These are phyloP conservation scores for Quercus rubra DNA, from an alignment of 306 rosid species.

Conservation along the genomic window DNA sequence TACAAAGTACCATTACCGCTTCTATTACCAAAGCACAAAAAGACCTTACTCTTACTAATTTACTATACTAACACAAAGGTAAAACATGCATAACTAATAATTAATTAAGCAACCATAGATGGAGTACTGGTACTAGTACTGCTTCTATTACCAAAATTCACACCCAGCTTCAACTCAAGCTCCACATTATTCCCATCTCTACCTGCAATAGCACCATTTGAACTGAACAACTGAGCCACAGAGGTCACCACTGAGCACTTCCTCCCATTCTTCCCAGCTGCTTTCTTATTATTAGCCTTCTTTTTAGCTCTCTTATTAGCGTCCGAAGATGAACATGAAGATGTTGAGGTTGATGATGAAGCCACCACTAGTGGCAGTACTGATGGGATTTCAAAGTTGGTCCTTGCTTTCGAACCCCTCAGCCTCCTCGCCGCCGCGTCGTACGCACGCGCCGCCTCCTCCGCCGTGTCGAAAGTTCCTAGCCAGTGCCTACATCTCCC, in stretches of 20 bases:
- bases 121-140: neutral
- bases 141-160: constrained; percentile 17
- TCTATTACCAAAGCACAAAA: neutral
- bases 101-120: neutral
- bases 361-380: constrained; percentile 45
- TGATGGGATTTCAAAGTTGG: constrained; percentile 64
- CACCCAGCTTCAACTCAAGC: constrained; percentile 49
- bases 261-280: neutral
- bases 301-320: neutral
- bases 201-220: neutral
- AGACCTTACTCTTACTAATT: too few species aligned
- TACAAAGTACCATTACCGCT: neutral
- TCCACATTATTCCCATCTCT: constrained; percentile 11
- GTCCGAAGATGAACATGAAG: constrained; percentile 18
- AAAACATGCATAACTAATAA: too few species aligned
- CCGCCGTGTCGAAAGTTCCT: constrained; percentile 88
- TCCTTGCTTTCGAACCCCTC: constrained; percentile 76
- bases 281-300: neutral
- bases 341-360: constrained; percentile 11
- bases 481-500: constrained; percentile 93
- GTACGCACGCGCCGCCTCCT: constrained; percentile 92
- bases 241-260: constrained; percentile 65
- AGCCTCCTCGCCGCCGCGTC: constrained; percentile 87
- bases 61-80: too few species aligned
- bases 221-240: constrained; percentile 60